A percentile compares a stretch with the other conserved stretches of the same genome.
Evolutionary conservation across 2,329 filamentous ascomycete genomes (phyloP).

Genomic region (Xylaria sp.): DNA sequence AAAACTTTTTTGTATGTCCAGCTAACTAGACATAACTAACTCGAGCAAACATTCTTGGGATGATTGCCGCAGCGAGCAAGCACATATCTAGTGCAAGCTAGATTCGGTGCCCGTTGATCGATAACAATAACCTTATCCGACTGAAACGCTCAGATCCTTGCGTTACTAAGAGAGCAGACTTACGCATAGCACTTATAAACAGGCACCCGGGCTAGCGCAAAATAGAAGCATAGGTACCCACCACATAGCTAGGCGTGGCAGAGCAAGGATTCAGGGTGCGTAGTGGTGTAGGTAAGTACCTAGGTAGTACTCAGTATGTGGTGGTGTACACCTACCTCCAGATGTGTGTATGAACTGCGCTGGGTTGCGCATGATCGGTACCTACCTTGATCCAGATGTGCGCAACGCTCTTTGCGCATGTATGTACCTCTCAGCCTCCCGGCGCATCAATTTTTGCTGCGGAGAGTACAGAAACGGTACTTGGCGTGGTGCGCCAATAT

Average conservation of each 20-base stretch:
- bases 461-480: background rate
- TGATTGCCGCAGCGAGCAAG: background rate
- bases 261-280: constrained; percentile 26
- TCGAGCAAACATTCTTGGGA: background rate
- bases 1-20: background rate
- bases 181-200: background rate
- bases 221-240: constrained; percentile 14
- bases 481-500: background rate
- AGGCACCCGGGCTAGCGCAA: background rate
- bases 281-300: constrained; percentile 3
- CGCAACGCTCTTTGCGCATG: background rate
- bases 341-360: background rate
- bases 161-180: background rate
- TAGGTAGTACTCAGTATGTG: constrained; percentile 9
- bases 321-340: background rate
- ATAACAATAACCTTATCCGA: background rate
- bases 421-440: constrained; percentile 12
- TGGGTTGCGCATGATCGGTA: background rate
- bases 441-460: constrained; percentile 1
- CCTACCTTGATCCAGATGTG: background rate
- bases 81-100: background rate
- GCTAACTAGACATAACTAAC: background rate
- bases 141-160: constrained; percentile 13
- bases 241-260: constrained; percentile 22
- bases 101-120: background rate